Evolutionary conservation across 192 early-diverging fungal genomes (phyloP), one percentile per base, ranked within the genome.

Genomic region (Backusella tuberculispora): DNA sequence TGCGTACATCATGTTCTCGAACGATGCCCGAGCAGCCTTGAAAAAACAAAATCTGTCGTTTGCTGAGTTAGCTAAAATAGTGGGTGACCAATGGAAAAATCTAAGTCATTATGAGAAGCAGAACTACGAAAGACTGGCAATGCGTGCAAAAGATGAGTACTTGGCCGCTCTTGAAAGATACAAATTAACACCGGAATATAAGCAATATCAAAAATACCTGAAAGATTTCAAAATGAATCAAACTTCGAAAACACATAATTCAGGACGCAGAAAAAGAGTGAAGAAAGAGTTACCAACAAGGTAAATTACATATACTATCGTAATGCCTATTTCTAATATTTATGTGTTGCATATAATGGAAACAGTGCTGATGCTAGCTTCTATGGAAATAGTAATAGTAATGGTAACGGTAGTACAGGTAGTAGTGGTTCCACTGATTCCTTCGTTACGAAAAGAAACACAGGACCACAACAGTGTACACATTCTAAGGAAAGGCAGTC

Each of bases 1-100:
- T 10, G 84, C 84, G 0, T 85, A 85, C 56, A 84, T 85, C 12
- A 78, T 84, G 72, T 84, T 84, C 50, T 74, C 83, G 6, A 81
- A 85, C 44, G 69, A 84, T 24, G 68, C 85, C 46, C 73, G 84
- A 21, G 64, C 72, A 38, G 74, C 84, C 38, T 48, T 82, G 5
- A 66, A 78, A 19, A 71, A 79, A 29, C 42, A 79, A 43, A 81
- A 77, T 43, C 60, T 82, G 29, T 56, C 74, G 0, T 84, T 84
- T 66, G 45, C 80, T 3, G 83, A 84, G 3, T 67, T 84, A 13
- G 83, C 83, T 6, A 84, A 79, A 41, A 82, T 79, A n/a, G 80
- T 84, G 6, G 83, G 80, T 43, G 81, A 84, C 29, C 74, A 81
- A 45, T 84, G 80, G 83, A 84, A 84, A 47, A 72, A 71, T 5